A percentile compares a stretch with the other conserved stretches of the same genome.
Evolutionary conservation across 1,139 yeast genomes (phyloP).

Genomic region (Sugiyamaella neomexicana): DNA sequence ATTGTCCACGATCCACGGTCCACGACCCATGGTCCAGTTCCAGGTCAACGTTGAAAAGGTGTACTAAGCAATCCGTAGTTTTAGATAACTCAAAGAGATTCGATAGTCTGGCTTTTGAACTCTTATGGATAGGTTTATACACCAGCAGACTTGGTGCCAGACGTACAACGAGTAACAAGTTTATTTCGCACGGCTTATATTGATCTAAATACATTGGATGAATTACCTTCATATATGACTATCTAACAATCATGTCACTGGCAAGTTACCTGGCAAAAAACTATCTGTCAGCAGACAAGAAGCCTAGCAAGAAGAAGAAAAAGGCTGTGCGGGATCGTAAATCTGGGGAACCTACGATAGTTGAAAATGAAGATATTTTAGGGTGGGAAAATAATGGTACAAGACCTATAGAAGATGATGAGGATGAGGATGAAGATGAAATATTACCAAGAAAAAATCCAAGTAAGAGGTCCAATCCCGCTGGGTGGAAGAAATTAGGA

Average conservation of each 20-base stretch:
- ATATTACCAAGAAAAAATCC: background rate
- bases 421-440: conserved; percentile 20
- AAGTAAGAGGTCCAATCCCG: conserved; percentile 1
- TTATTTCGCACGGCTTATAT: background rate
- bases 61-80: too few relatives aligned
- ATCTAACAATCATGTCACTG: conserved; percentile 41
- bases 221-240: background rate
- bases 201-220: background rate
- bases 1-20: too few relatives aligned
- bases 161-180: too few relatives aligned
- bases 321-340: conserved; percentile 31
- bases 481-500: conserved; percentile 39
- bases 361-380: conserved; percentile 31
- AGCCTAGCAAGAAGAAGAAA: conserved; percentile 36
- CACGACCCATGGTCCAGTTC: too few relatives aligned
- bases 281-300: conserved; percentile 40
- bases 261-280: conserved; percentile 56
- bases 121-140: too few relatives aligned
- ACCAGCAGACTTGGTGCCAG: too few relatives aligned
- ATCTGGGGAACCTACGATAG: conserved; percentile 18
- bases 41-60: too few relatives aligned
- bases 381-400: conserved; percentile 28
- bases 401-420: conserved; percentile 24
- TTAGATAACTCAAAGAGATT: too few relatives aligned
- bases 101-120: too few relatives aligned